These are phyloP conservation scores for Claviceps purpurea DNA, from an alignment of 2,329 filamentous ascomycete genomes.

Conservation along the genomic window DNA sequence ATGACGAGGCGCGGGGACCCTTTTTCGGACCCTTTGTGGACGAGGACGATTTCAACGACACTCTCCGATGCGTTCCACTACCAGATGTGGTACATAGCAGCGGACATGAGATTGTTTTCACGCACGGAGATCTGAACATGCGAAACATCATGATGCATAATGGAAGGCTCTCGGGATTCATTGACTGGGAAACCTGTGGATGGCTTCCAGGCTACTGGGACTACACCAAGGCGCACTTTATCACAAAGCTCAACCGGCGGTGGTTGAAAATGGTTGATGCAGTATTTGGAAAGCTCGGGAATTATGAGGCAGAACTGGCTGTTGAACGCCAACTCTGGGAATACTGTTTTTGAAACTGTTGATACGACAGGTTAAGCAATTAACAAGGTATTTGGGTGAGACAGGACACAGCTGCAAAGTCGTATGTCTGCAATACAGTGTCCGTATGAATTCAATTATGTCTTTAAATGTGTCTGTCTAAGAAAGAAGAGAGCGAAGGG, in stretches of 20 bases:
- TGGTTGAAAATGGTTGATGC: constrained; percentile 3
- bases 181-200: constrained; percentile 15
- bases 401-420: too few relatives aligned
- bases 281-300: neutral
- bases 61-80: neutral
- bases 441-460: too few relatives aligned
- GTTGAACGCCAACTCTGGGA: constrained; percentile 1
- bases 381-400: too few relatives aligned
- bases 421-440: too few relatives aligned
- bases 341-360: too few relatives aligned
- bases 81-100: constrained; percentile 1
- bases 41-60: constrained; percentile 8
- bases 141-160: constrained; percentile 15
- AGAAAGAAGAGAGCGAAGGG: too few relatives aligned
- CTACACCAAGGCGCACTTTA: constrained; percentile 8
- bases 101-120: constrained; percentile 22
- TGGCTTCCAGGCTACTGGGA: constrained; percentile 15
- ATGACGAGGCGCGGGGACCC: neutral
- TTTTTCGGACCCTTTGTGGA: constrained; percentile 6
- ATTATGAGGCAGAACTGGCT: constrained; percentile 1
- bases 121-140: constrained; percentile 24
- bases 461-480: too few relatives aligned
- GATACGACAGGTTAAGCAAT: too few relatives aligned
- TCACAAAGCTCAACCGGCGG: constrained; percentile 8
- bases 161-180: constrained; percentile 15